Evolutionary conservation across 768 basidiomycete species (phyloP).

Genomic region (Rhodosporidiobolus odoratus): DNA sequence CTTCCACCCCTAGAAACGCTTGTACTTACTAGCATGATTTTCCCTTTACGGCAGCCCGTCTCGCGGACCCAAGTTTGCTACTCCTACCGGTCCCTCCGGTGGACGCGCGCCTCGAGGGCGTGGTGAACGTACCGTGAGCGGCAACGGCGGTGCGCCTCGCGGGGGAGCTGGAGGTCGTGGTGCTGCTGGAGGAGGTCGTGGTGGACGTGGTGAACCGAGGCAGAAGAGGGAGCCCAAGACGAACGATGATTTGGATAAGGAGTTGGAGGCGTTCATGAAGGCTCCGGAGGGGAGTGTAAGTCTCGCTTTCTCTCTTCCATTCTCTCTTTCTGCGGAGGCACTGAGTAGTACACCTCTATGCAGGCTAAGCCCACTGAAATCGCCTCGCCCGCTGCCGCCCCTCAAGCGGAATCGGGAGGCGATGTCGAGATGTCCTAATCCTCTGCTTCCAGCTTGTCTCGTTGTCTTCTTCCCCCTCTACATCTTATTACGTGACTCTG

Average conservation of each 20-base stretch:
- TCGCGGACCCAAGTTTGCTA: constrained; percentile 4
- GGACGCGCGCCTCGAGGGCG: not conserved
- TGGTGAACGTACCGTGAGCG: not conserved
- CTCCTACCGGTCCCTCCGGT: not conserved
- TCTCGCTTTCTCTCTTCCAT: not conserved
- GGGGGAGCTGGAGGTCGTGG: constrained; percentile 3
- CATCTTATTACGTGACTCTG: too few species aligned
- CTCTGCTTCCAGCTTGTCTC: too few species aligned
- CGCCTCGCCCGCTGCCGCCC: not conserved
- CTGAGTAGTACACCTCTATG: not conserved
- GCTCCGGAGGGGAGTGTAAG: constrained; percentile 4
- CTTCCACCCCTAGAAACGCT: not conserved
- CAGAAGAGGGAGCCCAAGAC: constrained; percentile 32
- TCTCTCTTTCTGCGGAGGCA: not conserved
- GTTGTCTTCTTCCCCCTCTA: too few species aligned
- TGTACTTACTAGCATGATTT: not conserved
- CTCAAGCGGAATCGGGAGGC: not conserved
- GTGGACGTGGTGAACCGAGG: not conserved
- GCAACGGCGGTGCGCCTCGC: not conserved
- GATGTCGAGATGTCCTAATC: constrained; percentile 7
- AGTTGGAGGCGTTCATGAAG: constrained; percentile 42
- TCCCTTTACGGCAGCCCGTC: not conserved
- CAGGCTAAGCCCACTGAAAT: not conserved
- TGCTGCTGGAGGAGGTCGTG: constrained; percentile 1
- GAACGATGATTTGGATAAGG: constrained; percentile 38